These are phyloP conservation scores for Globisporangium acanthophoron DNA, from an alignment of 352 stramenopile genomes.

Conservation along the genomic window DNA sequence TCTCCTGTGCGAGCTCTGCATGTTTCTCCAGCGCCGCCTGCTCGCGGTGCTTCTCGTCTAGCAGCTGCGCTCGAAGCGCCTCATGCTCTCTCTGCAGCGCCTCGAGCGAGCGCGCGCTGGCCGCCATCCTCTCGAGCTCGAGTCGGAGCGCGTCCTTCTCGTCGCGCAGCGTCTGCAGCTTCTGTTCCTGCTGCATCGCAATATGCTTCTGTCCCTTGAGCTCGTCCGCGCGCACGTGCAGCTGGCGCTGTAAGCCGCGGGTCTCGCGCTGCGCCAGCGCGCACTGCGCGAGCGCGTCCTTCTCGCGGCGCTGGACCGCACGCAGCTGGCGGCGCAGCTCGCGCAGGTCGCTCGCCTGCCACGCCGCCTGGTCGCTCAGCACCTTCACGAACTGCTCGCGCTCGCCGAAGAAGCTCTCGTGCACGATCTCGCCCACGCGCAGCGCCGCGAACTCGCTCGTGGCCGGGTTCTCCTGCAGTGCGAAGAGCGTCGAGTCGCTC, in stretches of 20 bases:
- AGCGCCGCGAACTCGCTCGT: conserved; percentile 58
- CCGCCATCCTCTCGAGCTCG: conserved; percentile 30
- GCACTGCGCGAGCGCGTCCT: conserved; percentile 35
- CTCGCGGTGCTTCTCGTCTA: conserved; percentile 23
- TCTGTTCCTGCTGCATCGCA: conserved; percentile 18
- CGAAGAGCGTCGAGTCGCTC: conserved; percentile 53
- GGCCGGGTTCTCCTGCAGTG: conserved; percentile 56
- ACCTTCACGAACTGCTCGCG: conserved; percentile 69
- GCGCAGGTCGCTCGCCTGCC: conserved; percentile 59
- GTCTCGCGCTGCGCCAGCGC: conserved; percentile 37
- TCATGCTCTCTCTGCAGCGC: conserved; percentile 36
- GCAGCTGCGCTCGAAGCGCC: conserved; percentile 22
- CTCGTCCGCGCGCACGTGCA: conserved; percentile 40
- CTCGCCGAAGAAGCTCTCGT: conserved; percentile 62
- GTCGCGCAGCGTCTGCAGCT: conserved; percentile 16
- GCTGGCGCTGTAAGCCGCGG: conserved; percentile 28
- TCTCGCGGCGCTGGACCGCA: conserved; percentile 29
- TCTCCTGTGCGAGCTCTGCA: conserved; percentile 17
- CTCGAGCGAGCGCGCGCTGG: conserved; percentile 25
- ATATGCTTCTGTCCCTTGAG: conserved; percentile 35
- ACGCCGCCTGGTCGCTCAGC: conserved; percentile 65
- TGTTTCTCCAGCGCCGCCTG: conserved; percentile 14
- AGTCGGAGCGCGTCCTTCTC: conserved; percentile 30
- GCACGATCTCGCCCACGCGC: conserved; percentile 57
- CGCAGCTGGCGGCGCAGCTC: conserved; percentile 45